A percentile compares a stretch with the other conserved stretches of the same genome.
Conservation (phyloP, 1,284 basidiomycete species). For the Mrakiaceae sp. region DNA sequence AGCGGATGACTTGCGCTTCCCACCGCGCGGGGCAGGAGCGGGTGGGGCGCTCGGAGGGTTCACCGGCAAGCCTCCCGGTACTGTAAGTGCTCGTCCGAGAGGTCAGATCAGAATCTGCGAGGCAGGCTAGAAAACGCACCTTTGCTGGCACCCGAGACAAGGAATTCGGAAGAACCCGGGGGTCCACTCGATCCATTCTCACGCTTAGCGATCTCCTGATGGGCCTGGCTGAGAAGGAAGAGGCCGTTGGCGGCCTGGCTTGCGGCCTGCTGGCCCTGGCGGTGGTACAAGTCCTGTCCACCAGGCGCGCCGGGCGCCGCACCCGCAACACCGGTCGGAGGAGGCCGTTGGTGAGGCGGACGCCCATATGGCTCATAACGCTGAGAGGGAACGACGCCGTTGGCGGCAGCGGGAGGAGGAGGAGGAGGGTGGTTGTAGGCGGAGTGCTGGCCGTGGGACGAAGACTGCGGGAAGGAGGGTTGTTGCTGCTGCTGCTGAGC, state of each 20-base stretch:
- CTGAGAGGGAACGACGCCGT: neutral
- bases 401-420: neutral
- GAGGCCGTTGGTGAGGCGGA: neutral
- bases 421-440: neutral
- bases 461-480: neutral
- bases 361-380: neutral
- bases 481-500: neutral
- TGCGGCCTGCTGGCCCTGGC: conserved; percentile 20
- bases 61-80: too few relatives aligned
- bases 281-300: conserved; percentile 5
- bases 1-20: too few relatives aligned
- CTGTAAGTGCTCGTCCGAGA: too few relatives aligned
- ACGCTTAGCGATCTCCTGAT: conserved; percentile 90
- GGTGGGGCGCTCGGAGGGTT: too few relatives aligned
- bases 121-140: too few relatives aligned
- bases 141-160: too few relatives aligned
- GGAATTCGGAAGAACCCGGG: neutral
- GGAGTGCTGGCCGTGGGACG: neutral
- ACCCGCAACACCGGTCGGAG: conserved; percentile 4
- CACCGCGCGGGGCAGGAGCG: too few relatives aligned
- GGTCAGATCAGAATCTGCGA: too few relatives aligned
- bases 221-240: conserved; percentile 83
- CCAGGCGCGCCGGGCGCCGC: neutral
- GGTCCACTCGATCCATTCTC: conserved; percentile 44
- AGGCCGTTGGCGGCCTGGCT: conserved; percentile 67